Conservation (phyloP, 768 basidiomycete species). For the Mycena alexandri region DNA sequence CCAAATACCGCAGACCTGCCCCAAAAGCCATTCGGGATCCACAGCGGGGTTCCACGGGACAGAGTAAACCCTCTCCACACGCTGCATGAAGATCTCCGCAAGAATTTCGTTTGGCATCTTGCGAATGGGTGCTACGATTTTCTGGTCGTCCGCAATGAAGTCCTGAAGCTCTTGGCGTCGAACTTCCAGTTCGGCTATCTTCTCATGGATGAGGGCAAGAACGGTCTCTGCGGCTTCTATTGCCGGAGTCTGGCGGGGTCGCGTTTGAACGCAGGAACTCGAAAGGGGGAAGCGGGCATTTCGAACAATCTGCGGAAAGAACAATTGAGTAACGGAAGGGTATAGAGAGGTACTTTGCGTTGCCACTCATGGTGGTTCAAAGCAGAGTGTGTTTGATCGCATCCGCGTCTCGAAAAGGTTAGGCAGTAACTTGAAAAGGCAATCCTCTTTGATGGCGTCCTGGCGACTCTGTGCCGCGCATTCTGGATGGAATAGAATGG, state of each 20-base stretch:
- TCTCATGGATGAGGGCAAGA: not conserved
- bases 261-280: not conserved
- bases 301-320: too few relatives aligned
- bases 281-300: too few relatives aligned
- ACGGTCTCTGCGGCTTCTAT: not conserved
- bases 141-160: not conserved
- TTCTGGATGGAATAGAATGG: too few relatives aligned
- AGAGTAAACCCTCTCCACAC: not conserved
- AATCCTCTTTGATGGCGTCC: too few relatives aligned
- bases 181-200: not conserved
- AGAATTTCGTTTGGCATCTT: constrained; percentile 13
- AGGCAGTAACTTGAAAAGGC: too few relatives aligned
- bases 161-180: not conserved
- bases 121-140: too few relatives aligned
- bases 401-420: too few relatives aligned
- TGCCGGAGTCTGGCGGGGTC: too few relatives aligned
- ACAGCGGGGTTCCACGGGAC: not conserved
- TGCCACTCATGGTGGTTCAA: too few relatives aligned
- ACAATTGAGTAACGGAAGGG: not conserved
- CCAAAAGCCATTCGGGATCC: not conserved
- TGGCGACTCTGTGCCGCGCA: too few relatives aligned
- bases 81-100: constrained; percentile 12
- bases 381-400: too few relatives aligned
- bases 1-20: constrained; percentile 1
- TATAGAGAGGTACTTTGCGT: not conserved